phyloP scores from a whole-genome alignment of 225 moss, liverwort and hornwort genomes.

The Climacium dendroides region DNA sequence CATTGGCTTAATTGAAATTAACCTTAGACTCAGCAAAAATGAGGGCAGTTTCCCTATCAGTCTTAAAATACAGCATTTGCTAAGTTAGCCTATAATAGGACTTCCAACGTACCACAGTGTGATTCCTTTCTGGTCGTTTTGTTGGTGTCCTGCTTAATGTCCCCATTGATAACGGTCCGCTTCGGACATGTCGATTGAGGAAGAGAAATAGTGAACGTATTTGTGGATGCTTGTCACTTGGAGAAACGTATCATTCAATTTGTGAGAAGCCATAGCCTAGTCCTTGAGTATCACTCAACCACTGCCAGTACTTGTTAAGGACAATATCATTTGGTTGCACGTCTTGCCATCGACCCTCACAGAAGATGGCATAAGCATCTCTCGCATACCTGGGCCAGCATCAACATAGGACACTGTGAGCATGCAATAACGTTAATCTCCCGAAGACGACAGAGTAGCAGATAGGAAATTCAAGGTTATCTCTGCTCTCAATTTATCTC shows the following conservation, averaged over 20 bases:
- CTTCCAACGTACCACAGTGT: not conserved
- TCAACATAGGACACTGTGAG: not conserved
- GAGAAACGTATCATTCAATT: slow-evolving; percentile 4
- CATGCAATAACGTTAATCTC: not conserved
- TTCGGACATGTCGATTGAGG: not conserved
- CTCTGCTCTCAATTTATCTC: not conserved
- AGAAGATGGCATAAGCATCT: slow-evolving; percentile 97
- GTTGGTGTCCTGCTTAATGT: not conserved
- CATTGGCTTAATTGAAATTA: not conserved
- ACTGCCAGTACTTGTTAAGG: slow-evolving; percentile 75
- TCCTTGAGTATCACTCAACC: slow-evolving; percentile 79
- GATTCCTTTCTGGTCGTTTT: not conserved
- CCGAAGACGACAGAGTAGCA: not conserved
- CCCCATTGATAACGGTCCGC: not conserved
- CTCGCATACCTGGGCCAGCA: slow-evolving; percentile 65
- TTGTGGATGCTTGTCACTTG: not conserved
- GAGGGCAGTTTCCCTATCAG: not conserved
- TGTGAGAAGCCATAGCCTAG: slow-evolving; percentile 52
- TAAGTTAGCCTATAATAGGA: not conserved
- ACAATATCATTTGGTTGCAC: slow-evolving; percentile 68
- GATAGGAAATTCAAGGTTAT: not conserved
- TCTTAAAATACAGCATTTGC: not conserved
- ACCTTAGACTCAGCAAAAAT: not conserved
- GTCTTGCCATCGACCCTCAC: slow-evolving; percentile 96
- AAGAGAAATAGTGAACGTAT: not conserved